Conservation (phyloP, 352 stramenopile species). For the Poterioochromonas sp. region DNA sequence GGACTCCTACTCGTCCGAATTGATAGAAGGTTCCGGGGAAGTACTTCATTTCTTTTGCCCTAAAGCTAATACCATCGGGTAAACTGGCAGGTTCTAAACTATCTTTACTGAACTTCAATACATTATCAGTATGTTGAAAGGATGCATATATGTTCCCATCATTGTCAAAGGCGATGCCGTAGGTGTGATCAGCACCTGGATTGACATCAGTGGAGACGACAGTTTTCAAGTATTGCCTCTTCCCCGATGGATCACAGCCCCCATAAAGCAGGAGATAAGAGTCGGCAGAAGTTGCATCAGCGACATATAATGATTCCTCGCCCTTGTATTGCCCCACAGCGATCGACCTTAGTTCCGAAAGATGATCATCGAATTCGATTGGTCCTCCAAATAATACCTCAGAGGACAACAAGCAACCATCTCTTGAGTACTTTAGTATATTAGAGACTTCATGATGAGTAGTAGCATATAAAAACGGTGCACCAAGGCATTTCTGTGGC, state of each 20-base stretch:
- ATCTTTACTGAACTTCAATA: slow-evolving; percentile 28
- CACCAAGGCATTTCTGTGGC: no score
- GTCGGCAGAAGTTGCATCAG: neutral
- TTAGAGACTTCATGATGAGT: slow-evolving; percentile 26
- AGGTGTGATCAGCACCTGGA: slow-evolving; percentile 25
- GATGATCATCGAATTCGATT: neutral
- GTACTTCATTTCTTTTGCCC: slow-evolving; percentile 12
- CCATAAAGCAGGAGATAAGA: slow-evolving; percentile 20
- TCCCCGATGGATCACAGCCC: slow-evolving; percentile 4
- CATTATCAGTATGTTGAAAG: slow-evolving; percentile 36
- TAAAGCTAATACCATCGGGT: slow-evolving; percentile 8
- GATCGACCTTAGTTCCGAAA: slow-evolving; percentile 4
- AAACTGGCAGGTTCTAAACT: slow-evolving; percentile 28
- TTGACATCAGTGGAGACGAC: slow-evolving; percentile 16
- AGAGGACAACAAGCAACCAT: neutral
- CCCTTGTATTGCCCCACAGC: slow-evolving; percentile 1
- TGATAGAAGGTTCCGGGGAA: slow-evolving; percentile 33
- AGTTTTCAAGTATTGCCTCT: slow-evolving; percentile 19
- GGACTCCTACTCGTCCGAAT: neutral
- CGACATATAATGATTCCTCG: slow-evolving; percentile 17
- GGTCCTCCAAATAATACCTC: slow-evolving; percentile 22
- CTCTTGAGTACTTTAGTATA: slow-evolving; percentile 25
- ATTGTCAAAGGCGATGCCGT: slow-evolving; percentile 29
- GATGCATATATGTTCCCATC: slow-evolving; percentile 26
- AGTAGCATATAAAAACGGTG: slow-evolving; percentile 23